Evolutionary conservation across 106 monocot genomes (phyloP).

Genomic region (Apostasia ramifera): DNA sequence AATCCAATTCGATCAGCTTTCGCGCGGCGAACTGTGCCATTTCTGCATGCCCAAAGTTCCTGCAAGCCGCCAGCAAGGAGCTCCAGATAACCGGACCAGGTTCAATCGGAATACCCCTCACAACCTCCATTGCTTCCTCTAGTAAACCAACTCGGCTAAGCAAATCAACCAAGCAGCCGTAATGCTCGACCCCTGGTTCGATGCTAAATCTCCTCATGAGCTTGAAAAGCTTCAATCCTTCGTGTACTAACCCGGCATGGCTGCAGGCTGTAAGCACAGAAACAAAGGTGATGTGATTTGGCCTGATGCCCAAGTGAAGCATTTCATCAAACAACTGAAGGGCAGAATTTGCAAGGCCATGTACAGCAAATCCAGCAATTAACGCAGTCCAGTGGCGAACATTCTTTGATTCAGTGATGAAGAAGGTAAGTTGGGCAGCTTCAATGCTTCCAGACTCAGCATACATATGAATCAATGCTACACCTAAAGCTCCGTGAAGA

Average conservation of each 20-base stretch:
- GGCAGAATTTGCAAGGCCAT: conserved; percentile 21
- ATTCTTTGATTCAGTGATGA: conserved; percentile 17
- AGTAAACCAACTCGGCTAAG: conserved; percentile 21
- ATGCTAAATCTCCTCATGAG: conserved; percentile 20
- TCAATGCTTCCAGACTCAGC: conserved; percentile 22
- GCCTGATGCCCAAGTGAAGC: conserved; percentile 11
- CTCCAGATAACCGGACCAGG: conserved; percentile 23
- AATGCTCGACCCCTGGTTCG: conserved; percentile 25
- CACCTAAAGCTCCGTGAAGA: conserved; percentile 14
- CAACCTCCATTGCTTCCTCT: conserved; percentile 21
- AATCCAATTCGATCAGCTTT: conserved; percentile 16
- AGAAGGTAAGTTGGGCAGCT: conserved; percentile 11
- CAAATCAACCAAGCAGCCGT: conserved; percentile 38
- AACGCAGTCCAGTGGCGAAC: conserved; percentile 31
- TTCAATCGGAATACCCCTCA: conserved; percentile 7
- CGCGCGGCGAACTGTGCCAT: conserved; percentile 15
- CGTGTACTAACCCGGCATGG: conserved; percentile 19
- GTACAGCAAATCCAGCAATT: conserved; percentile 25
- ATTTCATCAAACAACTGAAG: conserved; percentile 20
- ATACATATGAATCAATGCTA: conserved; percentile 28
- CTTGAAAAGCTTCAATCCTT: conserved; percentile 25
- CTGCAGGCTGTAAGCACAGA: conserved; percentile 33
- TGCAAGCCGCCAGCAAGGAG: conserved; percentile 21
- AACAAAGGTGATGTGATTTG: conserved; percentile 29
- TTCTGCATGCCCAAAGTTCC: conserved; percentile 24